Conservation (phyloP, 495 filamentous ascomycete species). For the Cudoniella acicularis region DNA sequence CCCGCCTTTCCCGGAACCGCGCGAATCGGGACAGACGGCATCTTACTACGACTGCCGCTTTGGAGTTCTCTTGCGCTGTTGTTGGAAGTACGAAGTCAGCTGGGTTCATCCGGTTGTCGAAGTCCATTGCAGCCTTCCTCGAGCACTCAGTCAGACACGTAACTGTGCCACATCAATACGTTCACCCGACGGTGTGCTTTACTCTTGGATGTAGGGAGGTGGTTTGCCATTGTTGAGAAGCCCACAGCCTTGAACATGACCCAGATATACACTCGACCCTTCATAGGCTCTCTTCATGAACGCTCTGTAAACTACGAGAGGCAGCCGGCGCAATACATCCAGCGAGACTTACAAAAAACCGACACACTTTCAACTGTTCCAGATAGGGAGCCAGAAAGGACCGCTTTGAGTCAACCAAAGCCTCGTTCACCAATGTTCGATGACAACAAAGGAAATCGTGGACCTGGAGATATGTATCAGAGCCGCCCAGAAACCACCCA, state of each 20-base stretch:
- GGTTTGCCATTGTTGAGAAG: slow-evolving; percentile 4
- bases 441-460: slow-evolving; percentile 5
- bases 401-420: slow-evolving; percentile 9
- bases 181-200: slow-evolving; percentile 9
- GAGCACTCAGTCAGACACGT: slow-evolving; percentile 10
- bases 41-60: slow-evolving; percentile 23
- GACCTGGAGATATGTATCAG: slow-evolving; percentile 24
- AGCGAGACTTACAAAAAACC: neutral
- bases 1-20: slow-evolving; percentile 11
- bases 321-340: slow-evolving; percentile 5
- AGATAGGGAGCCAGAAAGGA: slow-evolving; percentile 3
- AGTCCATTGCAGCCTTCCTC: slow-evolving; percentile 9
- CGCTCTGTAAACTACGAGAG: slow-evolving; percentile 10
- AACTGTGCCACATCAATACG: slow-evolving; percentile 23
- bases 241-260: slow-evolving; percentile 19
- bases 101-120: slow-evolving; percentile 20
- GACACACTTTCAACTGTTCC: neutral
- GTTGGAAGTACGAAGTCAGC: slow-evolving; percentile 11
- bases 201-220: slow-evolving; percentile 7
- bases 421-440: slow-evolving; percentile 22
- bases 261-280: slow-evolving; percentile 25
- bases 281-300: slow-evolving; percentile 17
- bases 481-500: slow-evolving; percentile 12
- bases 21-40: slow-evolving; percentile 24
- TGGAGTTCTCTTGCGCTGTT: slow-evolving; percentile 8